Conservation (phyloP, 2,329 filamentous ascomycete genomes). For the Coleophoma eucalyptorum region DNA sequence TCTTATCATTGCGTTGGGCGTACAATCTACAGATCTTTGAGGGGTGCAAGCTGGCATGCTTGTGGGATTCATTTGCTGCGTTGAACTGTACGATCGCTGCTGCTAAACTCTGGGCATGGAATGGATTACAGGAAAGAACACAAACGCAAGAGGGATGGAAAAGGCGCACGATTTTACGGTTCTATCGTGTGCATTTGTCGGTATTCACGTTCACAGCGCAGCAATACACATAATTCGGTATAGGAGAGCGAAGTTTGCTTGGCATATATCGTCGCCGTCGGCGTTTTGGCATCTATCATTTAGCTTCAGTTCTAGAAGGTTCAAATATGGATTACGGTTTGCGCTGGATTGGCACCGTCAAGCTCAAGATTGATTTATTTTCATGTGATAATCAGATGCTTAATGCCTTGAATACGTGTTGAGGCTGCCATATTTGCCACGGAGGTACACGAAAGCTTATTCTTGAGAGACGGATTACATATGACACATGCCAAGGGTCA, state of each 20-base stretch:
- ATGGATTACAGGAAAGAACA: conserved; percentile 19
- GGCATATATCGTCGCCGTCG: not conserved
- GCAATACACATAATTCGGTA: not conserved
- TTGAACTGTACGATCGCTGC: conserved; percentile 20
- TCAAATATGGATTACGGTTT: too few species aligned
- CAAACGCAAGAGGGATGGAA: conserved; percentile 20
- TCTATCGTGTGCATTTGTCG: too few species aligned
- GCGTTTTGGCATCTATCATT: not conserved
- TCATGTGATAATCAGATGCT: too few species aligned
- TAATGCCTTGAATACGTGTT: too few species aligned
- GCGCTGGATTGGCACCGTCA: too few species aligned
- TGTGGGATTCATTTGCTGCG: conserved; percentile 12
- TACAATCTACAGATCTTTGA: conserved; percentile 15
- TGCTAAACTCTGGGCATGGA: conserved; percentile 16
- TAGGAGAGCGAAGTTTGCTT: not conserved
- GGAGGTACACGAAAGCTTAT: too few species aligned
- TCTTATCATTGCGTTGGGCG: conserved; percentile 23
- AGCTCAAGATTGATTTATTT: too few species aligned
- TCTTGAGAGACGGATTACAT: too few species aligned
- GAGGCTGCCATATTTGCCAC: too few species aligned
- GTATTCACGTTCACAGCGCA: not conserved
- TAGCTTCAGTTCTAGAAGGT: too few species aligned
- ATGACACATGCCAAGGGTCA: too few species aligned
- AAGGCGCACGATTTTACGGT: conserved; percentile 16
- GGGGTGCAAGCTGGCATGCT: conserved; percentile 25